phyloP scores from a whole-genome alignment of 495 filamentous ascomycete genomes.

The Copromyces sp. region DNA sequence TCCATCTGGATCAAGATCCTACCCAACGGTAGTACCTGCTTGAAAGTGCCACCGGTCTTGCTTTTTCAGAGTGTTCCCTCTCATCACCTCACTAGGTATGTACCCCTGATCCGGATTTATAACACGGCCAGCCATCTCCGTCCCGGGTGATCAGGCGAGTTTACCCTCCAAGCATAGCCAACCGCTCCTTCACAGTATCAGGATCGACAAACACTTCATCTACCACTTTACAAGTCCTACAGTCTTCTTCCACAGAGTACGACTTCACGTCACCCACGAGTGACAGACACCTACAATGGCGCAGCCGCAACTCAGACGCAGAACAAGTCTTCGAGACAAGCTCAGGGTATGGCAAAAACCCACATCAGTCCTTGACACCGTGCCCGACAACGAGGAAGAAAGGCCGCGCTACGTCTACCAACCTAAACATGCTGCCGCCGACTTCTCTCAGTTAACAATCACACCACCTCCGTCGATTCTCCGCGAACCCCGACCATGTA shows the following conservation, averaged over 20 bases:
- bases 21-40: neutral
- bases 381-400: conserved; percentile 4
- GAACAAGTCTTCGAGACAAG: conserved; percentile 17
- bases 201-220: neutral
- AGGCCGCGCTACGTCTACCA: conserved; percentile 15
- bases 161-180: neutral
- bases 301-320: conserved; percentile 16
- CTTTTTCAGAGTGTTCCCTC: neutral
- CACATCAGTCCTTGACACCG: neutral
- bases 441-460: conserved; percentile 15
- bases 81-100: neutral
- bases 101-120: neutral
- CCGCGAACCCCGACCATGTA: neutral
- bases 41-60: neutral
- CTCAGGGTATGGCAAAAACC: conserved; percentile 14
- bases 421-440: conserved; percentile 22
- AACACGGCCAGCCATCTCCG: neutral
- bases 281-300: neutral
- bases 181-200: neutral
- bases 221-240: neutral
- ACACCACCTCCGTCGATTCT: neutral
- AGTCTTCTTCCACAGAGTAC: neutral
- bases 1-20: neutral
- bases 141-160: neutral
- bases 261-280: neutral